phyloP scores from a whole-genome alignment of 106 monocot species.

The Dioscorea zingiberensis region DNA sequence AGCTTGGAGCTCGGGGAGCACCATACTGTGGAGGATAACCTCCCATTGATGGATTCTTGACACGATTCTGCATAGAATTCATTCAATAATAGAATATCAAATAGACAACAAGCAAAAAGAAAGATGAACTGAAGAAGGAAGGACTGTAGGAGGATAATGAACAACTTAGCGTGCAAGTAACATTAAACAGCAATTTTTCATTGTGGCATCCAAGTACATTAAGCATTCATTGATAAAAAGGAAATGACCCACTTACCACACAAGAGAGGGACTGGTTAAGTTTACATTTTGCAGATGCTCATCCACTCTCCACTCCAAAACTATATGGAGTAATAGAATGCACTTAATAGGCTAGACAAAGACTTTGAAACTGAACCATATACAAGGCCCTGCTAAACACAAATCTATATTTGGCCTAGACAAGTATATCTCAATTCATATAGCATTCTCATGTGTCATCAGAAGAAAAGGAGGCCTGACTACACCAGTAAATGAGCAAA shows the following conservation, averaged over 20 bases:
- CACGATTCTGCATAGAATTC: constrained; percentile 44
- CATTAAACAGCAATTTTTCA: not conserved
- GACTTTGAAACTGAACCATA: not conserved
- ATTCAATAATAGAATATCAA: not conserved
- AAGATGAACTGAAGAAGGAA: not conserved
- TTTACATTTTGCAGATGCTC: constrained; percentile 20
- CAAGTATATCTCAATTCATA: too few species aligned
- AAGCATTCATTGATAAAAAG: constrained; percentile 2
- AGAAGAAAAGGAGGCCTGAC: too few species aligned
- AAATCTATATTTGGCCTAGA: too few species aligned
- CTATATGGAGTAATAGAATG: constrained; percentile 6
- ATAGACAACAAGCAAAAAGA: not conserved
- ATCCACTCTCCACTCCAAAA: constrained; percentile 18
- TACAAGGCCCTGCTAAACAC: not conserved
- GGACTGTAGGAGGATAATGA: too few species aligned
- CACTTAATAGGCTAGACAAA: not conserved
- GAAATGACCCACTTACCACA: constrained; percentile 32
- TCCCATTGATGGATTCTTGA: constrained; percentile 36
- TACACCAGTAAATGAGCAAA: too few species aligned
- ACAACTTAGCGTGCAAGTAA: too few species aligned
- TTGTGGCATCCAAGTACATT: not conserved
- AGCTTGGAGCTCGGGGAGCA: constrained; percentile 59
- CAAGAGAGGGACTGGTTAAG: constrained; percentile 17
- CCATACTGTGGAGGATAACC: constrained; percentile 43
- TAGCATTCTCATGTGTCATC: too few species aligned